Evolutionary conservation across 768 basidiomycete species (phyloP), one percentile per base, ranked within the genome.

Genomic region (Phaffia tasmanica): DNA sequence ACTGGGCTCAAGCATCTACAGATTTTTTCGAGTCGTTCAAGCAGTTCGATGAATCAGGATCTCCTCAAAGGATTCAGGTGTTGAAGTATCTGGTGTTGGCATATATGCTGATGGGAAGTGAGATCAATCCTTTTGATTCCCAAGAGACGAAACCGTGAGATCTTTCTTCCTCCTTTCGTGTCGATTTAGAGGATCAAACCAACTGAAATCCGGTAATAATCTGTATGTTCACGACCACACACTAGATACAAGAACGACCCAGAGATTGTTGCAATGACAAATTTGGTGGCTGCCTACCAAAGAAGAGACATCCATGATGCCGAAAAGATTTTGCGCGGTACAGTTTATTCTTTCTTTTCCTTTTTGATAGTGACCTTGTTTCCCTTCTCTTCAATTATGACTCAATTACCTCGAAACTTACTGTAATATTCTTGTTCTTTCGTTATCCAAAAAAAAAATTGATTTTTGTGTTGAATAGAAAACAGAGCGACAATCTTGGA

Each of bases 1-100:
- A 95, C 79, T 99, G 94, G 93, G 87, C 88, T 64, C 84, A 89
- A 65, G 95, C 95, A 0, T 93, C 90, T 70, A 89, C 91, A 75
- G 95, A 99, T 78, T 95, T 99, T 76, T 98, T 98, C 77, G 94
- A 98, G 72, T 95, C 93, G 1, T 99, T 99, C 82, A 83, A 88
- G 71, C 95, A 94, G 74, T 99, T 98, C 75, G 95, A 99, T 72
- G 95, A 99, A 76, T 91, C 93, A 16, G 95, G 95, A 6, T 92
- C 90, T 3, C 86, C 91, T 1, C 93, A 98, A 75, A 81, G 95
- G 32, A 95, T 97, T 30, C 94, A 98, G 80, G 95, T 98, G 2
- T 82, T 99, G 69, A 99, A 99, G 78, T 99, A 99, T 76, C 83
- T 99, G 21, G 95, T 99, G 2, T 81, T 99, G 51, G 90, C 92